A percentile compares a stretch with the other conserved stretches of the same genome.
These are phyloP conservation scores for Lactarius akahatsu DNA, from an alignment of 768 basidiomycete genomes.

Conservation along the genomic window DNA sequence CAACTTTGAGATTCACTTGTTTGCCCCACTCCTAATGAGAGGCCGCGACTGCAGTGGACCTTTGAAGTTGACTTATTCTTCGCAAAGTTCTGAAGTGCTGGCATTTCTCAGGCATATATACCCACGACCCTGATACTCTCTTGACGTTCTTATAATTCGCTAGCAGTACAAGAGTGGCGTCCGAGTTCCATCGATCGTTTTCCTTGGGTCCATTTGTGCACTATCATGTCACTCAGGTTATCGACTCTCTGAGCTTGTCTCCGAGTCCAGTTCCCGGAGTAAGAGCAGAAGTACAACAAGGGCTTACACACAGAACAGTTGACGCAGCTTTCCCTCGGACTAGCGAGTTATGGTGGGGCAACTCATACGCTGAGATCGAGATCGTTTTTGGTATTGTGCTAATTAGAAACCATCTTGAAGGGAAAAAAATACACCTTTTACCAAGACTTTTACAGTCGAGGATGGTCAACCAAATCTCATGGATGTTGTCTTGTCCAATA, in stretches of 20 bases:
- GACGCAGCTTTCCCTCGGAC: not conserved
- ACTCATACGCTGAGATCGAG: conserved; percentile 18
- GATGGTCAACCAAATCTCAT: no score
- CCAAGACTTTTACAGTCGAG: no score
- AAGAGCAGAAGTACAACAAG: not conserved
- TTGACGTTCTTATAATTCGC: not conserved
- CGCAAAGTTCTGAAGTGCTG: not conserved
- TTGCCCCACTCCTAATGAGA: not conserved
- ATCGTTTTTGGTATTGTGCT: conserved; percentile 12
- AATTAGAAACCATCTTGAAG: conserved; percentile 5
- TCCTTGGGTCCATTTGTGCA: not conserved
- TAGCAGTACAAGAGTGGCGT: not conserved
- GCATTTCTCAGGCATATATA: not conserved
- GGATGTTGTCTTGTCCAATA: no score
- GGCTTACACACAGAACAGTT: not conserved
- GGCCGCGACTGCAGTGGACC: not conserved
- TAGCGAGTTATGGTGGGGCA: conserved; percentile 18
- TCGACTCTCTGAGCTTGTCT: not conserved
- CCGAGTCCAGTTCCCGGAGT: not conserved
- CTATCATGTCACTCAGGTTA: not conserved
- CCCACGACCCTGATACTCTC: not conserved
- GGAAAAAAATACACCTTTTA: no score
- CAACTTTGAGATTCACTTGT: not conserved
- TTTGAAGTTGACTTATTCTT: not conserved
- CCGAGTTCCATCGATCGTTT: not conserved